Conservation (phyloP, 129 eudicot species). For the Chrysanthemum seticuspe region DNA sequence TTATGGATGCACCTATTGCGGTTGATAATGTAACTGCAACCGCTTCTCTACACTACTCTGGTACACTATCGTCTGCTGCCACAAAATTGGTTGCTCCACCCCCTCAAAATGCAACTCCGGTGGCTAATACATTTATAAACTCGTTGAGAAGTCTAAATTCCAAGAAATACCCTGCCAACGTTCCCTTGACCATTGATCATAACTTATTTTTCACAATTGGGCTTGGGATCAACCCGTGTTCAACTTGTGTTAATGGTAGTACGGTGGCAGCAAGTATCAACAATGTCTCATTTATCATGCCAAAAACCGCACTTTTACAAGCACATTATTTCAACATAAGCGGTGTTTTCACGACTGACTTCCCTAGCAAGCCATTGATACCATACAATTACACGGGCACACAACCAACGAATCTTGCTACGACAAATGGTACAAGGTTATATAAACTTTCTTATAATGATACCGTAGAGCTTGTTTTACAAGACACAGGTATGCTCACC, state of each 20-base stretch:
- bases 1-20: conserved; percentile 59
- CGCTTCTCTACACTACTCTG: conserved; percentile 57
- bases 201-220: conserved; percentile 64
- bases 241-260: conserved; percentile 51
- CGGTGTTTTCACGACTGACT: conserved; percentile 72
- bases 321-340: conserved; percentile 65
- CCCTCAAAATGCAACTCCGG: conserved; percentile 57
- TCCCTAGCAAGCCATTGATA: conserved; percentile 58
- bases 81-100: conserved; percentile 62
- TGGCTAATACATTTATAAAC: conserved; percentile 44
- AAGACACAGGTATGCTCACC: conserved; percentile 62
- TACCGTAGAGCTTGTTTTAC: conserved; percentile 65
- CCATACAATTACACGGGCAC: conserved; percentile 65
- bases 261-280: conserved; percentile 65
- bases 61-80: conserved; percentile 37
- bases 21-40: conserved; percentile 70
- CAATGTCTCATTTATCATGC: conserved; percentile 70
- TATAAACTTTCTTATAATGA: conserved; percentile 62
- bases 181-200: conserved; percentile 56
- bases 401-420: conserved; percentile 41
- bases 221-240: conserved; percentile 70
- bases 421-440: conserved; percentile 60
- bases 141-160: conserved; percentile 68
- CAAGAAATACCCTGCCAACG: conserved; percentile 48
- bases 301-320: conserved; percentile 57